These are phyloP conservation scores for Monosporascus cannonballus DNA, from an alignment of 2,329 filamentous ascomycete species.

Conservation along the genomic window DNA sequence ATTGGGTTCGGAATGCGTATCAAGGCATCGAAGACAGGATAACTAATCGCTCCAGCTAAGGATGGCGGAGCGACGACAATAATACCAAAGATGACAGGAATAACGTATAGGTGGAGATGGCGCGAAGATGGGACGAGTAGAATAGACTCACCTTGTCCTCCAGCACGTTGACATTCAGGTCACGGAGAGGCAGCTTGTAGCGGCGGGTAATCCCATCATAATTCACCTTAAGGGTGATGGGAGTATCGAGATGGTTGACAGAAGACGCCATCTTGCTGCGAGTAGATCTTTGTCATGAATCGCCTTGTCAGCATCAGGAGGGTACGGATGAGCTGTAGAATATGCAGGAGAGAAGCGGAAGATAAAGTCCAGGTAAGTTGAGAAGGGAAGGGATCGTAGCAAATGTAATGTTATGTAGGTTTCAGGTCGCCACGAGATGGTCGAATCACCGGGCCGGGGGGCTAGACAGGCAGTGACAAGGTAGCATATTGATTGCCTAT, in stretches of 20 bases:
- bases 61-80: conserved; percentile 47
- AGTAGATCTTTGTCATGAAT: not conserved
- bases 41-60: conserved; percentile 19
- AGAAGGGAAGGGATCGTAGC: not conserved
- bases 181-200: conserved; percentile 83
- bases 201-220: conserved; percentile 71
- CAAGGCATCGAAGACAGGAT: not conserved
- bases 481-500: too few species aligned
- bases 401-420: too few species aligned
- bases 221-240: conserved; percentile 80
- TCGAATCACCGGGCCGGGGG: too few species aligned
- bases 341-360: not conserved
- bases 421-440: too few species aligned
- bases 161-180: conserved; percentile 68
- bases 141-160: conserved; percentile 71
- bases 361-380: not conserved
- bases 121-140: not conserved
- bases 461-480: too few species aligned
- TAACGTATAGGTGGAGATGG: conserved; percentile 6
- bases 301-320: conserved; percentile 7
- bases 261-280: conserved; percentile 30
- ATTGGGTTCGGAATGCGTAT: too few species aligned
- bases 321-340: not conserved
- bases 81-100: conserved; percentile 53
- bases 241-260: conserved; percentile 51